phyloP scores from a whole-genome alignment of 2,329 filamentous ascomycete genomes.

The Harringtonia aguacate region DNA sequence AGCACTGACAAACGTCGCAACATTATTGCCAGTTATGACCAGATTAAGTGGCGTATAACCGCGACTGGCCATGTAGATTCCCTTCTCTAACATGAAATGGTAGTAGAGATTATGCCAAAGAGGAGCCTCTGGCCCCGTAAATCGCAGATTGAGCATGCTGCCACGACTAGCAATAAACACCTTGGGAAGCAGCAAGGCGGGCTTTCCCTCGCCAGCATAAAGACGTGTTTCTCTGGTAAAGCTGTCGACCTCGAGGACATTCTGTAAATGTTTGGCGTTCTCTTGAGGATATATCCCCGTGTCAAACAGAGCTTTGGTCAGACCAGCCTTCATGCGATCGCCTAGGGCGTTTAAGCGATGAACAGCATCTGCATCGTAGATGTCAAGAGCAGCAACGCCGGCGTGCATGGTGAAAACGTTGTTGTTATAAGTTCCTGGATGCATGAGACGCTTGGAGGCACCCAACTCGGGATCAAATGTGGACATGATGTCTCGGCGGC shows the following conservation, averaged over 20 bases:
- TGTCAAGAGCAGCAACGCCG: conserved; percentile 29
- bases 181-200: conserved; percentile 4
- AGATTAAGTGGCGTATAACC: conserved; percentile 15
- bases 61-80: conserved; percentile 15
- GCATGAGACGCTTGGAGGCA: conserved; percentile 37
- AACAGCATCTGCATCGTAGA: conserved; percentile 24
- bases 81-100: conserved; percentile 16
- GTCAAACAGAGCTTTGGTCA: conserved; percentile 18
- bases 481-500: conserved; percentile 53
- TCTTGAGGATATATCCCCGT: conserved; percentile 17
- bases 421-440: conserved; percentile 55
- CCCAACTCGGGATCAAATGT: conserved; percentile 55
- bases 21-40: conserved; percentile 13
- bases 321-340: conserved; percentile 15
- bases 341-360: conserved; percentile 20
- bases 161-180: conserved; percentile 17
- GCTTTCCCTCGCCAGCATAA: conserved; percentile 1
- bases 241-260: conserved; percentile 10
- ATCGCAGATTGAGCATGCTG: conserved; percentile 22
- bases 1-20: conserved; percentile 11
- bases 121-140: conserved; percentile 22
- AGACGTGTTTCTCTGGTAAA: conserved; percentile 1
- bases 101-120: conserved; percentile 13
- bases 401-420: conserved; percentile 48
- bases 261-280: not conserved